A percentile compares a stretch with the other conserved stretches of the same genome.
phyloP scores from a whole-genome alignment of 345 rosid genomes.

The Alliaria petiolata region DNA sequence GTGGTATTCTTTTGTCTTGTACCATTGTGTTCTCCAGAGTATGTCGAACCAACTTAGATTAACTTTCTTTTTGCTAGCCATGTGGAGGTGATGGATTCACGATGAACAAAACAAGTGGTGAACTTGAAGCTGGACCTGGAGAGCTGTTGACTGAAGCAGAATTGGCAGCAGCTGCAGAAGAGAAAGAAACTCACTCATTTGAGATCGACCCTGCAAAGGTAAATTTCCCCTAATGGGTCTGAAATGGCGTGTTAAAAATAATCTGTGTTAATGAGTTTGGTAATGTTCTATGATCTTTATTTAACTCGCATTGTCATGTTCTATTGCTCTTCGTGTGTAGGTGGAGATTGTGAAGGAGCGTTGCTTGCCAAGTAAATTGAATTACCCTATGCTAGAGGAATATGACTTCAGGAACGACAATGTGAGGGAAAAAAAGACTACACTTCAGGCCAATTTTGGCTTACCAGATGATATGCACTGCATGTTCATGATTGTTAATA shows the following conservation, averaged over 20 bases:
- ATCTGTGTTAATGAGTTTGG: neutral
- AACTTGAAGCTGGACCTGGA: slow-evolving; percentile 53
- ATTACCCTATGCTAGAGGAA: slow-evolving; percentile 99
- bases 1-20: neutral
- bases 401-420: slow-evolving; percentile 92
- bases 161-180: slow-evolving; percentile 90
- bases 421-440: slow-evolving; percentile 41
- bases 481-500: slow-evolving; percentile 7
- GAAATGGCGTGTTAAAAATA: neutral
- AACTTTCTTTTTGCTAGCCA: slow-evolving; percentile 35
- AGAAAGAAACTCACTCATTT: slow-evolving; percentile 88
- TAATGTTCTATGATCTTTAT: slow-evolving; percentile 2
- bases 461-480: neutral
- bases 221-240: neutral
- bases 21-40: neutral
- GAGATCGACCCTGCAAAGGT: slow-evolving; percentile 93
- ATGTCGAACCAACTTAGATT: neutral
- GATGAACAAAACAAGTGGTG: slow-evolving; percentile 69
- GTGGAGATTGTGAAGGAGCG: slow-evolving; percentile 97
- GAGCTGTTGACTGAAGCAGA: slow-evolving; percentile 83
- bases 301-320: neutral
- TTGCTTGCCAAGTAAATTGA: slow-evolving; percentile 95
- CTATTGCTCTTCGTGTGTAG: slow-evolving; percentile 40
- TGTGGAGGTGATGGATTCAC: slow-evolving; percentile 62
- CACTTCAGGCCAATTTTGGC: neutral